phyloP scores from a whole-genome alignment of 768 basidiomycete genomes.

The Tulasnella calospora region DNA sequence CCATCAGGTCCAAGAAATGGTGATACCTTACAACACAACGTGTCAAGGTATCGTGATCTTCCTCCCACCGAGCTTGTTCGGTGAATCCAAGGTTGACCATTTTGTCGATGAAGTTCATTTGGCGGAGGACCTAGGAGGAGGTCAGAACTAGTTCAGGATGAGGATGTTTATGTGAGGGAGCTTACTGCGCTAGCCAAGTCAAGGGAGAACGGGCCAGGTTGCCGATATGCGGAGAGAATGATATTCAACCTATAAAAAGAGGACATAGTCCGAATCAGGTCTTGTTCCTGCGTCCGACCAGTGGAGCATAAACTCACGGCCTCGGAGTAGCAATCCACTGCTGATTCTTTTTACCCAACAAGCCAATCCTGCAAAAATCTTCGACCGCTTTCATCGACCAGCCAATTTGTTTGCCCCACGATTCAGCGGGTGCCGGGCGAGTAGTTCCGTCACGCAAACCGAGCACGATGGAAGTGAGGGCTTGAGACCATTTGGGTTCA shows the following conservation, averaged over 20 bases:
- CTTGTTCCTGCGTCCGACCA: too few species aligned
- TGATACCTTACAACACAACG: constrained; percentile 29
- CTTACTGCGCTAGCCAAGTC: constrained; percentile 27
- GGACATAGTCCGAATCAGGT: constrained; percentile 33
- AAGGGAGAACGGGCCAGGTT: constrained; percentile 46
- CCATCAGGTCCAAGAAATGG: constrained; percentile 30
- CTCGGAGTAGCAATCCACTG: not conserved
- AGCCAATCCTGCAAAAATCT: not conserved
- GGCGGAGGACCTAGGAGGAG: constrained; percentile 27
- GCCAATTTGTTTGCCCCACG: not conserved
- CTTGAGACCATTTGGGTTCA: not conserved
- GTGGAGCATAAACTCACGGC: not conserved
- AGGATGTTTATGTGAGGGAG: not conserved
- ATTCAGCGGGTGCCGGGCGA: not conserved
- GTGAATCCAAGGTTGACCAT: constrained; percentile 29
- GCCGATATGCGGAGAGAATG: constrained; percentile 71
- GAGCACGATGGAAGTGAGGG: not conserved
- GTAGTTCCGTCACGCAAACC: not conserved
- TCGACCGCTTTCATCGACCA: constrained; percentile 1
- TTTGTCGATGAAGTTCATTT: constrained; percentile 29
- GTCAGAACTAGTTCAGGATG: not conserved
- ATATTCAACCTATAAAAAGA: constrained; percentile 65
- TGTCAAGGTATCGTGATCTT: constrained; percentile 30
- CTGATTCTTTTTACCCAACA: not conserved
- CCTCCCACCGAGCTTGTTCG: constrained; percentile 32